These are phyloP conservation scores for Saccharomyces hybrid DNA, from an alignment of 1,139 yeast genomes.

Conservation along the genomic window DNA sequence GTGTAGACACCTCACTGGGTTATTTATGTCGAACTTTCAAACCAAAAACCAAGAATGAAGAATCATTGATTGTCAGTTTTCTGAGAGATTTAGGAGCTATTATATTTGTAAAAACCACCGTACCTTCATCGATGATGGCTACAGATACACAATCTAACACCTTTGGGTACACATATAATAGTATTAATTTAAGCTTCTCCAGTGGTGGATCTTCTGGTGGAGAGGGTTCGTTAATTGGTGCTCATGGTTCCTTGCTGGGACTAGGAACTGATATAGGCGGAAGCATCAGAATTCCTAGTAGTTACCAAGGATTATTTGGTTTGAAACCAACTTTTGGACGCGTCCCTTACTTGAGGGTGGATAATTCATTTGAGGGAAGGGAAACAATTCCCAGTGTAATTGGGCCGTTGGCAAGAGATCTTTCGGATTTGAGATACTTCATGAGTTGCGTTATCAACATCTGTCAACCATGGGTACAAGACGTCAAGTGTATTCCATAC, in stretches of 20 bases:
- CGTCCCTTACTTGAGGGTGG: conserved; percentile 43
- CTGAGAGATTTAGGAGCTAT: conserved; percentile 46
- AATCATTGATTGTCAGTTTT: conserved; percentile 39
- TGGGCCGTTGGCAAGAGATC: conserved; percentile 50
- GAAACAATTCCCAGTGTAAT: conserved; percentile 48
- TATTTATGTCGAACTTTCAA: conserved; percentile 34
- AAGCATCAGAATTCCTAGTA: conserved; percentile 50
- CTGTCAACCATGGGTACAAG: conserved; percentile 49
- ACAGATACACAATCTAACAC: conserved; percentile 43
- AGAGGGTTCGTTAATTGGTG: conserved; percentile 50
- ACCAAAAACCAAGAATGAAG: conserved; percentile 33
- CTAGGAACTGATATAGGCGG: conserved; percentile 65
- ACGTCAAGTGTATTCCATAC: conserved; percentile 36
- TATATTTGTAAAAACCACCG: conserved; percentile 49
- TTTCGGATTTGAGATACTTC: conserved; percentile 59
- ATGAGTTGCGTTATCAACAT: conserved; percentile 44
- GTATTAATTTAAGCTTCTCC: conserved; percentile 39
- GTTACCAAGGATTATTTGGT: conserved; percentile 48
- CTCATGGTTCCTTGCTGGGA: conserved; percentile 45
- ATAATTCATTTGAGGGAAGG: conserved; percentile 53
- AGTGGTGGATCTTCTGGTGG: conserved; percentile 61
- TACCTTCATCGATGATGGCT: conserved; percentile 52
- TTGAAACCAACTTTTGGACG: conserved; percentile 44
- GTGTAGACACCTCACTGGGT: conserved; percentile 42
- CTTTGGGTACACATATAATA: conserved; percentile 44